Percentiles rank a stretch among this genome's conserved stretches.
Evolutionary conservation across 179 eudicot genomes (phyloP).

Genomic region (Amaranthus tricolor): DNA sequence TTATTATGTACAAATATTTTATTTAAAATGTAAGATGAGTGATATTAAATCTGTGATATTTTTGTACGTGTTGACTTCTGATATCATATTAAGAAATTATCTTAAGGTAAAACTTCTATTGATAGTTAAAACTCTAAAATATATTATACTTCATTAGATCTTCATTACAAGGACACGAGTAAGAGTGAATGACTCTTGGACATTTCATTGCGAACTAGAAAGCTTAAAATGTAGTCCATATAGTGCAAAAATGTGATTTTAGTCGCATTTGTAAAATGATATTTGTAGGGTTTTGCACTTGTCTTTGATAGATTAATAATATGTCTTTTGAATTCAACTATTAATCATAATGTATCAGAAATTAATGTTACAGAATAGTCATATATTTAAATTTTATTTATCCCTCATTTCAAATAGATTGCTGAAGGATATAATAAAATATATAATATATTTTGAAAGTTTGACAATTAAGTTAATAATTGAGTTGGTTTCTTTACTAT

Average conservation of each 20-base stretch:
- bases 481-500: not conserved
- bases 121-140: not conserved
- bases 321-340: no score
- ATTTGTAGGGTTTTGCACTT: no score
- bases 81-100: not conserved
- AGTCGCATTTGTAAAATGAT: no score
- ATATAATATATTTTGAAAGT: not conserved
- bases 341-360: not conserved
- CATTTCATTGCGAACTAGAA: not conserved
- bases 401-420: not conserved
- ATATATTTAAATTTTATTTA: not conserved
- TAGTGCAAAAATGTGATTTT: no score
- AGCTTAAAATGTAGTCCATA: slow-evolving; percentile 6
- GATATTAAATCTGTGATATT: not conserved
- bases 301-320: no score
- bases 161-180: not conserved
- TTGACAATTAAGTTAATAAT: not conserved
- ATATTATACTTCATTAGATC: not conserved
- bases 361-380: not conserved
- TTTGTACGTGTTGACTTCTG: not conserved
- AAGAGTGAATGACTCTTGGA: no score
- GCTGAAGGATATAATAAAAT: not conserved
- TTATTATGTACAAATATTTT: slow-evolving; percentile 2
- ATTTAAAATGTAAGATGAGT: not conserved
- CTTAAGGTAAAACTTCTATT: not conserved